Evolutionary conservation across 2,329 filamentous ascomycete species (phyloP).

Genomic region (Graphiopsis chlorocephala): DNA sequence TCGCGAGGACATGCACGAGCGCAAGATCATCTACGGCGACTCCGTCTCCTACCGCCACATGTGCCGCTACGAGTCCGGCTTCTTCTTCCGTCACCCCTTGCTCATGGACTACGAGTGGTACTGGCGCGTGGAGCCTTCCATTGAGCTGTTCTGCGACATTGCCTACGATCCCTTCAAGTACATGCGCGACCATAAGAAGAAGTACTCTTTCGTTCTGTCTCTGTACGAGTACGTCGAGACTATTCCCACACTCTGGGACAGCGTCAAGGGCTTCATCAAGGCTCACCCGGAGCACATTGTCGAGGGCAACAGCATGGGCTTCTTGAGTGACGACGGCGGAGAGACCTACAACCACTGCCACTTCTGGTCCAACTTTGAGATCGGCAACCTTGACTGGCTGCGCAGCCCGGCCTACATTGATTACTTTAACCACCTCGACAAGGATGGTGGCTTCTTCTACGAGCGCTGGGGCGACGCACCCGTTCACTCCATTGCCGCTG

Average conservation of each 20-base stretch:
- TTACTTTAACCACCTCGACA: conserved; percentile 84
- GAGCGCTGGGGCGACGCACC: conserved; percentile 98
- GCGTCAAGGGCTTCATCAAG: conserved; percentile 89
- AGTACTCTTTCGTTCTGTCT: conserved; percentile 95
- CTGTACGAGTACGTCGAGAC: conserved; percentile 96
- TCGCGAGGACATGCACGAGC: conserved; percentile 87
- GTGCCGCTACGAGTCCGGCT: conserved; percentile 98
- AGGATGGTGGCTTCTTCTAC: conserved; percentile 96
- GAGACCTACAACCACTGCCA: conserved; percentile 96
- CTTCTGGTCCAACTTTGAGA: conserved; percentile 99
- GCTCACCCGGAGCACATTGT: conserved; percentile 84
- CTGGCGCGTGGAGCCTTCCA: conserved; percentile 97
- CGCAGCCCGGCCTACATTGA: conserved; percentile 84
- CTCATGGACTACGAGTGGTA: conserved; percentile 99
- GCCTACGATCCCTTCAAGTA: conserved; percentile 94
- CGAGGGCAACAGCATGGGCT: conserved; percentile 81
- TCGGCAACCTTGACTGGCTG: conserved; percentile 91
- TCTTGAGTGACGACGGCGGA: conserved; percentile 87
- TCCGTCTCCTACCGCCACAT: conserved; percentile 97
- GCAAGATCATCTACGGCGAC: conserved; percentile 98
- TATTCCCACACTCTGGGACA: conserved; percentile 94
- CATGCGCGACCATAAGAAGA: conserved; percentile 95
- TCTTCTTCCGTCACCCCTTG: conserved; percentile 94
- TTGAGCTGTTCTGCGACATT: conserved; percentile 95
- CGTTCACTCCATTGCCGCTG: conserved; percentile 94